phyloP scores from a whole-genome alignment of 768 basidiomycete genomes.

The Tulasnella calospora region DNA sequence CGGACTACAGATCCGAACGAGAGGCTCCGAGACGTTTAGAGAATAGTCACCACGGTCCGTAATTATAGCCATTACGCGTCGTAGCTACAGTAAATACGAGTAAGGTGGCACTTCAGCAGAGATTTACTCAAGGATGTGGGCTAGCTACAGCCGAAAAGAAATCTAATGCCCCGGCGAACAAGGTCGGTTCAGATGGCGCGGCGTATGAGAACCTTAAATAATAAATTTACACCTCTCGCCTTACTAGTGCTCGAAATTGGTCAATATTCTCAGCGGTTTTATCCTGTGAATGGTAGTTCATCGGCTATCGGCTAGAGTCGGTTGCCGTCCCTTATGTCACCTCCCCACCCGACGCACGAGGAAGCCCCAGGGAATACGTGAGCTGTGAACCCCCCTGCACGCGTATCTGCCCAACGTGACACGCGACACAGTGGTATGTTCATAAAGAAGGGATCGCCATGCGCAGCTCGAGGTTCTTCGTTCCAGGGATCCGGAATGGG shows the following conservation, averaged over 20 bases:
- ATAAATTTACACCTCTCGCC: background rate
- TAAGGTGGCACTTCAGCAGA: no score
- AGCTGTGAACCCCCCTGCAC: background rate
- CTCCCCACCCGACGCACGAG: background rate
- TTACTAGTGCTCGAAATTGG: background rate
- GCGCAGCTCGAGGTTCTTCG: background rate
- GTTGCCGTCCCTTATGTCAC: background rate
- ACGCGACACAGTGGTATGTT: background rate
- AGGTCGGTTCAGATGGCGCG: no score
- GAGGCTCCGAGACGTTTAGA: no score
- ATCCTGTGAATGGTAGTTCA: background rate
- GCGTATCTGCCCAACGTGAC: background rate
- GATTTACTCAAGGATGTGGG: no score
- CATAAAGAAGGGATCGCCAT: background rate
- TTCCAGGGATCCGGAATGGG: background rate
- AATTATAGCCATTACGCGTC: no score
- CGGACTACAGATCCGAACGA: no score
- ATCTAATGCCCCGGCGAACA: no score
- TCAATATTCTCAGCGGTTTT: no score
- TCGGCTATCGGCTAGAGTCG: background rate
- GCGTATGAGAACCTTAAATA: no score
- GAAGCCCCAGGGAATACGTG: background rate
- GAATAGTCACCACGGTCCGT: no score
- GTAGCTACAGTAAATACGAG: no score
- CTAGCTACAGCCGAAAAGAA: no score